Conservation (phyloP, 768 basidiomycete genomes). For the Nidularia sp. region DNA sequence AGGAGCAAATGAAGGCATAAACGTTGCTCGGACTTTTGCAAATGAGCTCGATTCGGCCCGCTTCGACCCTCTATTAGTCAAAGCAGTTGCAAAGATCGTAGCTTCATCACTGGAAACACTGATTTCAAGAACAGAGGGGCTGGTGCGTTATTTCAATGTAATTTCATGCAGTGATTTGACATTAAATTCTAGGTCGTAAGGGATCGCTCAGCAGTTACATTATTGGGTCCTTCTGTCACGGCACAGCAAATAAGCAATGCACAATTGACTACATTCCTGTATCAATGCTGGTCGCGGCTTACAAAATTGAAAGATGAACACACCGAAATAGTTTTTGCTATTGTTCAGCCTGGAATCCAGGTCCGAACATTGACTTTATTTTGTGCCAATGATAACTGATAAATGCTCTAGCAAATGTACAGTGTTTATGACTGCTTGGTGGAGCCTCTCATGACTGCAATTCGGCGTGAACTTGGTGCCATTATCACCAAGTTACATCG, state of each 20-base stretch:
- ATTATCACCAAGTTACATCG: slow-evolving; percentile 84
- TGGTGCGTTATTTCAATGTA: slow-evolving; percentile 63
- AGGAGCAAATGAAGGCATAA: slow-evolving; percentile 70
- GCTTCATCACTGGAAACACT: slow-evolving; percentile 68
- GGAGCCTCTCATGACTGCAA: slow-evolving; percentile 59
- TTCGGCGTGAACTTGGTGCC: slow-evolving; percentile 76
- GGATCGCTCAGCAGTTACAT: slow-evolving; percentile 73
- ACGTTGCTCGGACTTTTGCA: slow-evolving; percentile 69
- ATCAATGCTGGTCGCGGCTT: slow-evolving; percentile 70
- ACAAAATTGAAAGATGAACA: slow-evolving; percentile 68
- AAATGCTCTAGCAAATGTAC: neutral
- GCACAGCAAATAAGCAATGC: slow-evolving; percentile 77
- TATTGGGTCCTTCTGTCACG: slow-evolving; percentile 76
- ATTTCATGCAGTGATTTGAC: neutral
- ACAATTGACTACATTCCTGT: slow-evolving; percentile 73
- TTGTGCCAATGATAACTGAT: too few species aligned
- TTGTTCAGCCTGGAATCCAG: slow-evolving; percentile 53
- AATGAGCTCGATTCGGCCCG: slow-evolving; percentile 93
- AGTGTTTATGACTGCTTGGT: slow-evolving; percentile 47
- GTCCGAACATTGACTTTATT: slow-evolving; percentile 33
- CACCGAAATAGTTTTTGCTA: slow-evolving; percentile 47
- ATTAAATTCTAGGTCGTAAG: slow-evolving; percentile 48
- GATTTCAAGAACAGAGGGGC: slow-evolving; percentile 53
- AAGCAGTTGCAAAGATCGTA: slow-evolving; percentile 73
- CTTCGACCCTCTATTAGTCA: slow-evolving; percentile 87